Evolutionary conservation across 140 eudicot genomes (phyloP), one percentile per base, ranked within the genome.

Genomic region (Stevia rebaudiana): DNA sequence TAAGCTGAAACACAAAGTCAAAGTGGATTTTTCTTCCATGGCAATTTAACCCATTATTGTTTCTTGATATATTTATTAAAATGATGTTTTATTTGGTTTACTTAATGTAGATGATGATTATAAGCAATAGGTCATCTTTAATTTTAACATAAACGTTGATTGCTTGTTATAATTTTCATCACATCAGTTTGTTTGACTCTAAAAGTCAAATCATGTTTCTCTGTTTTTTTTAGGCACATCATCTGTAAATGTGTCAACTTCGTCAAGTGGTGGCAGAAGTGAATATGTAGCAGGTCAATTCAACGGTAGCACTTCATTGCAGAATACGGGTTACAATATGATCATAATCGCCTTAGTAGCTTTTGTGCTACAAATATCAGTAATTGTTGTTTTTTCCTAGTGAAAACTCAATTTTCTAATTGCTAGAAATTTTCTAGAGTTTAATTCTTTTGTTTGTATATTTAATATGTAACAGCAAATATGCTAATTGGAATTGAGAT

Each of bases 181-280:
- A 21, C 8, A 53, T 25, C 37, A 11, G 17, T 53, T 25, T 19
- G 42, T 55, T 63, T 72, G 65, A 63, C 60, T 51, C 41, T 30
- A 9, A 55, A 55, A 30, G 41, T 31, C 24, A 23, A 56, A 56
- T 18, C 12, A 3, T 40, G 30, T 33, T 52, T 37, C 23, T 35
- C n/a, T 25, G 33, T 13, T 47, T 23, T 60, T 57, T 4, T 59
- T 74, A 91, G 98, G 98, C 79, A 79, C 95, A 2, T 57, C 31
- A 49, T 55, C 96, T 17, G 91, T 87, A 25, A 91, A 91, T 60
- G 98, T 91, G 64, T 78, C 95, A 41, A 80, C 87, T 23, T 67
- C 74, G 48, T 64, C 85, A 18, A 76, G 74, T 44, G 81, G 81
- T 28, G 87, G 90, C 11, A 68, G 67, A 68, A 87, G 86, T n/a